A percentile compares a stretch with the other conserved stretches of the same genome.
These are phyloP conservation scores for Hirschfeldia incana DNA, from an alignment of 345 rosid genomes.

Conservation along the genomic window DNA sequence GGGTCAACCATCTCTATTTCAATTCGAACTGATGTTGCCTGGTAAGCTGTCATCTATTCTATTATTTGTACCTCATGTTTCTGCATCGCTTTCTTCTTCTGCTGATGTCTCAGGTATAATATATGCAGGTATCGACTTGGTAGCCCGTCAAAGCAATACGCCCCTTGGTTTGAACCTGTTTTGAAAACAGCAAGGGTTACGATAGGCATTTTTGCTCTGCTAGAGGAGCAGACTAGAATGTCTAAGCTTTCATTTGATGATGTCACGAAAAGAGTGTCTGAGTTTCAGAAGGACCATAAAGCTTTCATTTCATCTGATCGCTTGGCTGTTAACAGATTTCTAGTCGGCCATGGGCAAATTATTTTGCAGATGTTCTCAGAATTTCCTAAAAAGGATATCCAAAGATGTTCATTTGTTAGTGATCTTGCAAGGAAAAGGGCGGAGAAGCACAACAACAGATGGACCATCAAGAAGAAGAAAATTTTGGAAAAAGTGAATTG, in stretches of 20 bases:
- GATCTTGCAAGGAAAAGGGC: slow-evolving; percentile 69
- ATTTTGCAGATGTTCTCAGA: slow-evolving; percentile 72
- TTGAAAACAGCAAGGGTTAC: slow-evolving; percentile 71
- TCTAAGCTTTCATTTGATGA: slow-evolving; percentile 67
- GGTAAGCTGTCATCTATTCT: slow-evolving; percentile 49
- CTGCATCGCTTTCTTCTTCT: not conserved
- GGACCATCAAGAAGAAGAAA: slow-evolving; percentile 71
- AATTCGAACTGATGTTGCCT: slow-evolving; percentile 79
- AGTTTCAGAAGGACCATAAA: slow-evolving; percentile 45
- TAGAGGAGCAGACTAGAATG: slow-evolving; percentile 60
- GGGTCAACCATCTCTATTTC: slow-evolving; percentile 57
- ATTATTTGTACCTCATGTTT: not conserved
- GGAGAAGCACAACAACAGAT: slow-evolving; percentile 74
- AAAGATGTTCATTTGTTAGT: slow-evolving; percentile 59
- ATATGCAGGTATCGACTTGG: slow-evolving; percentile 85
- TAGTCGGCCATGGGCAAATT: slow-evolving; percentile 87
- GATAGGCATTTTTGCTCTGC: slow-evolving; percentile 58
- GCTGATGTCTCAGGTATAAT: not conserved
- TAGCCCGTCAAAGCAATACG: slow-evolving; percentile 77
- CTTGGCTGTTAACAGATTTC: slow-evolving; percentile 58
- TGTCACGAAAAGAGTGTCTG: slow-evolving; percentile 55
- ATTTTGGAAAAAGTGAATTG: slow-evolving; percentile 48
- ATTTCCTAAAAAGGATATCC: slow-evolving; percentile 52
- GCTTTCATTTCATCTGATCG: slow-evolving; percentile 66
- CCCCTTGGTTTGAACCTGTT: slow-evolving; percentile 75